Conservation (phyloP, 345 rosid genomes). For the Corchorus olitorius region DNA sequence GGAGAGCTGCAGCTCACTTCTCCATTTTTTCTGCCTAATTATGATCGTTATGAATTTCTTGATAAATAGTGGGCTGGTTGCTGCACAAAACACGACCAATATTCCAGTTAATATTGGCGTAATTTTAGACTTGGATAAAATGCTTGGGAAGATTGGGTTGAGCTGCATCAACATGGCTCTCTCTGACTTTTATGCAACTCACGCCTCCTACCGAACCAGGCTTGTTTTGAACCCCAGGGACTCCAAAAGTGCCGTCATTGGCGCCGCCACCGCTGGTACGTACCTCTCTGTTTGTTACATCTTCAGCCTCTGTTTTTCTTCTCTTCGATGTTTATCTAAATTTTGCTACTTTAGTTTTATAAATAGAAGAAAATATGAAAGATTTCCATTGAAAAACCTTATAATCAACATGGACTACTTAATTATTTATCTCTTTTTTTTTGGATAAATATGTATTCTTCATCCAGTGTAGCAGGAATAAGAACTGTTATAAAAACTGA, state of each 20-base stretch:
- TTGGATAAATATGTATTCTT: too few species aligned
- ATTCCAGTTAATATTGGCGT: constrained; percentile 34
- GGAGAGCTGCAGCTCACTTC: too few species aligned
- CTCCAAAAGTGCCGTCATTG: constrained; percentile 31
- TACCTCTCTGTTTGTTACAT: not conserved
- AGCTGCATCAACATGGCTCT: constrained; percentile 36
- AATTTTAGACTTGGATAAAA: constrained; percentile 26
- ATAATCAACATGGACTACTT: too few species aligned
- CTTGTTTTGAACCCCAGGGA: constrained; percentile 25
- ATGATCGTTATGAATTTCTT: not conserved
- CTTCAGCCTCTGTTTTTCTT: not conserved
- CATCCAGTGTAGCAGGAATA: too few species aligned
- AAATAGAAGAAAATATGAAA: not conserved
- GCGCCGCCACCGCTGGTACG: constrained; percentile 38
- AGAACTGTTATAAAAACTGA: too few species aligned
- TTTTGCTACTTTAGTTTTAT: not conserved
- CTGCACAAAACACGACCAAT: not conserved
- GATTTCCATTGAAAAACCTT: not conserved
- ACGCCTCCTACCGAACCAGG: constrained; percentile 29
- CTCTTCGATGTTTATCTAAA: not conserved
- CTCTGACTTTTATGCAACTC: constrained; percentile 30
- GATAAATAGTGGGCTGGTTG: not conserved
- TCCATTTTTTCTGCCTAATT: not conserved
- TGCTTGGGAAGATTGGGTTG: constrained; percentile 18
- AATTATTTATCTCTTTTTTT: too few species aligned